Evolutionary conservation across 305 asterid species (phyloP).

Genomic region (Solanum hybrid): DNA sequence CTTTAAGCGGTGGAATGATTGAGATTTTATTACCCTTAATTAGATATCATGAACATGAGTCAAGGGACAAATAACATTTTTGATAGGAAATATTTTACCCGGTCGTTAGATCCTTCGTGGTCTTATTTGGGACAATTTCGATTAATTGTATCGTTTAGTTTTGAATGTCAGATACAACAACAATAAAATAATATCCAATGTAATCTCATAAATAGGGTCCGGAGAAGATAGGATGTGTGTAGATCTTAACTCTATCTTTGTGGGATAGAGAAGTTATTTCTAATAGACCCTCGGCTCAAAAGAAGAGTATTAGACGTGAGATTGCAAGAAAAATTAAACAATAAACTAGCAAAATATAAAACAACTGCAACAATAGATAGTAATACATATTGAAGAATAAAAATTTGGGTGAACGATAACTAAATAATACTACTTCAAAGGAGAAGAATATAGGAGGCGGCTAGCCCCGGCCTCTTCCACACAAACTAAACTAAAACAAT

Average conservation of each 20-base stretch:
- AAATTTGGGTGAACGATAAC: neutral
- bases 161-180: neutral
- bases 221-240: neutral
- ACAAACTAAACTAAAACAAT: neutral
- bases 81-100: neutral
- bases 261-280: neutral
- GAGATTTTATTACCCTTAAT: neutral
- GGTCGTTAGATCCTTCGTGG: neutral
- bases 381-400: neutral
- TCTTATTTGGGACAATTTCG: neutral
- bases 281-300: neutral
- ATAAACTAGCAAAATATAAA: neutral
- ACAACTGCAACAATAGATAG: neutral
- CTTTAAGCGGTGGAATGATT: neutral
- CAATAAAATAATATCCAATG: neutral
- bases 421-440: neutral
- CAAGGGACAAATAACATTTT: neutral
- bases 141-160: neutral
- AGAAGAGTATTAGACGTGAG: neutral
- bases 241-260: neutral
- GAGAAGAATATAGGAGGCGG: neutral
- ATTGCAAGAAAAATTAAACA: neutral
- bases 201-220: neutral
- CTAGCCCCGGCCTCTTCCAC: neutral
- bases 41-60: neutral